Percentiles rank a stretch among this genome's conserved stretches.
Evolutionary conservation across 2,329 filamentous ascomycete species (phyloP).

Genomic region (Cephalotrichum gorgonifer): DNA sequence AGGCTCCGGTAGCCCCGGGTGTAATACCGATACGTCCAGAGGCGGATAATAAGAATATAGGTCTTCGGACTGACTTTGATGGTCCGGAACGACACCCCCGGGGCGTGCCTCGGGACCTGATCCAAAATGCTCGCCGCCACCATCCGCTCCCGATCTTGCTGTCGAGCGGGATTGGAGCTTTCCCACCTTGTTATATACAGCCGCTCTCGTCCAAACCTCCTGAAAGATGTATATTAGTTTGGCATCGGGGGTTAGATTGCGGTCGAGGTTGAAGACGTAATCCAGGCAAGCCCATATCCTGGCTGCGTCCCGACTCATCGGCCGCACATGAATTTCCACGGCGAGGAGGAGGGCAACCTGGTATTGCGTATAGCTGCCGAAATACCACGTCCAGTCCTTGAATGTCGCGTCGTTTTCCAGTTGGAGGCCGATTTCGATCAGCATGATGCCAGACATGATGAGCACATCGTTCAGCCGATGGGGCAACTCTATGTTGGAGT

Average conservation of each 20-base stretch:
- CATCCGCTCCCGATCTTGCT: background rate
- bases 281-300: constrained; percentile 64
- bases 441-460: constrained; percentile 46
- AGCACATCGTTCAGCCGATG: constrained; percentile 54
- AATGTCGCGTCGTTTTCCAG: constrained; percentile 36
- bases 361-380: constrained; percentile 61
- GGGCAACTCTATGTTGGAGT: constrained; percentile 37
- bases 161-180: background rate
- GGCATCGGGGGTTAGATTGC: constrained; percentile 35
- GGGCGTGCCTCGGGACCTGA: background rate
- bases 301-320: constrained; percentile 45
- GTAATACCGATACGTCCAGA: background rate
- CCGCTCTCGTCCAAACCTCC: constrained; percentile 45
- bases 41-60: constrained; percentile 1
- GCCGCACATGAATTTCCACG: constrained; percentile 53
- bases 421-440: constrained; percentile 35
- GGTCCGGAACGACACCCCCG: background rate
- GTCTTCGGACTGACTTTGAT: background rate
- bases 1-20: background rate
- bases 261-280: constrained; percentile 57
- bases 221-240: constrained; percentile 52
- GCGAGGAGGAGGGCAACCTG: constrained; percentile 60
- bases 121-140: background rate
- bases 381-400: constrained; percentile 57
- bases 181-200: constrained; percentile 32